phyloP scores from a whole-genome alignment of 345 rosid genomes.

The Adansonia digitata region DNA sequence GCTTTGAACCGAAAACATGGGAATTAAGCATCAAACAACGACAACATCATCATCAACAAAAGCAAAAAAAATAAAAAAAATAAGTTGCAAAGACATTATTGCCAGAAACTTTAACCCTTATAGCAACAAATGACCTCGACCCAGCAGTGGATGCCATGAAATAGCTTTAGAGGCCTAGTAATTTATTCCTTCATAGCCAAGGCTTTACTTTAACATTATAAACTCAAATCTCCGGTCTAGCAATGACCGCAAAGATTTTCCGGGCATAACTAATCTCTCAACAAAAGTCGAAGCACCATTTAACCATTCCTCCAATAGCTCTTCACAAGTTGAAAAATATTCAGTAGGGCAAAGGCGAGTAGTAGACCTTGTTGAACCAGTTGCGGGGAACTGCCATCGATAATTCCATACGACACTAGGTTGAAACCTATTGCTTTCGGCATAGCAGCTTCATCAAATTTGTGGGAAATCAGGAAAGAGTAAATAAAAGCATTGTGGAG shows the following conservation, averaged over 20 bases:
- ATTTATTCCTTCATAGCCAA: slow-evolving; percentile 45
- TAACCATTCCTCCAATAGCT: slow-evolving; percentile 20
- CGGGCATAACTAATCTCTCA: background rate
- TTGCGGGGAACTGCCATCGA: slow-evolving; percentile 16
- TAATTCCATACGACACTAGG: slow-evolving; percentile 35
- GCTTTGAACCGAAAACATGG: slow-evolving; percentile 8
- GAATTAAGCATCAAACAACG: slow-evolving; percentile 12
- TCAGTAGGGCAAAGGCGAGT: background rate
- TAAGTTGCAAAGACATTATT: background rate
- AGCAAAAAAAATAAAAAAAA: slow-evolving; percentile 10
- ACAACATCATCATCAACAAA: background rate
- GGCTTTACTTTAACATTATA: slow-evolving; percentile 39
- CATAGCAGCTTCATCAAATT: slow-evolving; percentile 56
- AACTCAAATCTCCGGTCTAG: slow-evolving; percentile 42
- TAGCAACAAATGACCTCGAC: slow-evolving; percentile 10
- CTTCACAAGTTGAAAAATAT: background rate
- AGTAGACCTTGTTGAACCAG: background rate
- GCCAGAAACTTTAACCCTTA: slow-evolving; percentile 4
- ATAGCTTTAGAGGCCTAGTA: slow-evolving; percentile 28
- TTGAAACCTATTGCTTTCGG: slow-evolving; percentile 70
- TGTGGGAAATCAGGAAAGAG: slow-evolving; percentile 73
- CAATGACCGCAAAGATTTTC: slow-evolving; percentile 22
- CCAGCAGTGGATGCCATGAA: slow-evolving; percentile 25
- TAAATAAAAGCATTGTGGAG: slow-evolving; percentile 84
- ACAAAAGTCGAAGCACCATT: slow-evolving; percentile 7